Base-by-base conservation (phyloP, 495 filamentous ascomycete species). In the Gamarada debralockiae region DNA sequence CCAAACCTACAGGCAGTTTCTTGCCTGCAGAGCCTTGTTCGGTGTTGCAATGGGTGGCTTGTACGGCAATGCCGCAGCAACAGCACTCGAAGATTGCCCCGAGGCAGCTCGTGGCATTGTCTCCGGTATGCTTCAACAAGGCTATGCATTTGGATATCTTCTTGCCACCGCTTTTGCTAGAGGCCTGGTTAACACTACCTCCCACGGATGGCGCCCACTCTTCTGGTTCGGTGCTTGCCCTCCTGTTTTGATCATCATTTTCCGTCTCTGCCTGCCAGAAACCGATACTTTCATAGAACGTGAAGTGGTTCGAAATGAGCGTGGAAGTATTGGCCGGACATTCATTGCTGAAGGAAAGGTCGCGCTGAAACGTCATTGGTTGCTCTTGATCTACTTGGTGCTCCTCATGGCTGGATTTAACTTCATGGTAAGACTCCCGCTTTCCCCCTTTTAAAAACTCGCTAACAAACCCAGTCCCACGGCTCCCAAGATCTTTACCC, bases 401-500 rank as follows among this genome's bases (percentile, higher is more conserved):
- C 67, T 93, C 17, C 73, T 95, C 14, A 93, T 93, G 90, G 82
- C 89, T 6, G 89, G 89, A 0, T 92, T 95, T 75, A 95, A 93
- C 66, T 93, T 92, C 67, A 89, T 92, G 88, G 77, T 80, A 66
- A 37, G 65, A 57, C 23, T 18, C 20, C 17, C 15, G 7, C 5
- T 3, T 33, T 24, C 5, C 14, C 1, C 42, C 0, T 5, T 47
- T 31, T 50, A 23, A 7, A 25, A 21, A 3, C 20, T 3, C 37
- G 22, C 37, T 59, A 43, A 56, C 21, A 46, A 17, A 8, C n/a
- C 12, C 52, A 82, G 78, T 90, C 87, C 20, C 91, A 96, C 63
- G 91, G 91, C 54, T 91, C 87, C 3, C 91, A 96, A 67, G 91
- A 96, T 68, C 71, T 95, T 17, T 96, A 95, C 64, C 91, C 91